Base-by-base conservation (phyloP, 768 basidiomycete species). In the Rickenella mellea region DNA sequence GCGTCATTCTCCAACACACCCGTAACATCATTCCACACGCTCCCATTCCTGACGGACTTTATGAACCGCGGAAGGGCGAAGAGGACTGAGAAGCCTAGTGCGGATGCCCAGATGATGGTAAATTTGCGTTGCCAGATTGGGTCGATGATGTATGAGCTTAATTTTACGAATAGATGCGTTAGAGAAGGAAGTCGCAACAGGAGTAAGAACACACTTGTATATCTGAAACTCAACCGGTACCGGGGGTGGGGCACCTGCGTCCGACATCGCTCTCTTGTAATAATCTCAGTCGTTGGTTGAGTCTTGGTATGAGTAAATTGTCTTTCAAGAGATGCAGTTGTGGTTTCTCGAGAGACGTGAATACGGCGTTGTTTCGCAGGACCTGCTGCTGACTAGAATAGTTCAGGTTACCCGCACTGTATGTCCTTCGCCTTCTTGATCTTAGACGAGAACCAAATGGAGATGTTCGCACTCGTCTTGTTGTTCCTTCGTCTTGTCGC, bases 111-210 rank as follows among this genome's bases (percentile, higher is more conserved):
- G 31, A 81, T 73, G 14, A 70, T 70, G 0, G 81, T 80, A 64
- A 89, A 88, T 47, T 69, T 78, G 37, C 63, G 60, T 54, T 87
- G 84, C 78, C 78, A 92, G 63, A 67, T 70, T 1, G 88, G 88
- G 55, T 90, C 88, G 43, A 72, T 72, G 25, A 68, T 66, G 56
- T 89, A 89, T 1, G 85, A 85, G 55, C 86, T 86, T 42, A n/a
- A 35, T 19, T 17, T 30, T 21, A 32, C 9, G 22, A 33, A 27
- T 20, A 22, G 31, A 36, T 29, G 33, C 39, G 31, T 26, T 20
- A 35, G 7, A 17, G 22, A 25, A 24, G 31, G 9, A 25, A 12
- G 12, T 6, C 27, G 39, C 17, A 19, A 9, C 27, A 17, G 20
- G 11, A 14, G 3, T 31, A 17, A 7, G 12, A n/a, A 64, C 76